These are phyloP conservation scores for Podospora conica DNA, from an alignment of 495 filamentous ascomycete species.

Conservation along the genomic window DNA sequence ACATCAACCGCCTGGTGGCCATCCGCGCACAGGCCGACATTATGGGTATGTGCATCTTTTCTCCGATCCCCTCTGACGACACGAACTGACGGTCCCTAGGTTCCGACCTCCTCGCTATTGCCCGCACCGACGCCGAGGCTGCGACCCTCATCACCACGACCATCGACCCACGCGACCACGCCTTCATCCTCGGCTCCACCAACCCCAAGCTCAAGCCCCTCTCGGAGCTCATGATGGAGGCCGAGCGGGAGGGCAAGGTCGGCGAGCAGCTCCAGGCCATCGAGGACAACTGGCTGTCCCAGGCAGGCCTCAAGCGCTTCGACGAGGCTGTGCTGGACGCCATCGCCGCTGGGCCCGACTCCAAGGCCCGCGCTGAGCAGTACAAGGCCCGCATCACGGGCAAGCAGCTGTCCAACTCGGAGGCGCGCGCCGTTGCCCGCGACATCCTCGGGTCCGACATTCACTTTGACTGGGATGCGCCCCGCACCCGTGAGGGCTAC, in stretches of 20 bases:
- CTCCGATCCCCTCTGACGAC: neutral
- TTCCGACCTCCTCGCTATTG: conserved; percentile 79
- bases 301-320: conserved; percentile 89
- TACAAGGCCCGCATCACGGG: conserved; percentile 64
- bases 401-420: conserved; percentile 66
- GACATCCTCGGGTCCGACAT: conserved; percentile 74
- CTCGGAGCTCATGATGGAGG: conserved; percentile 83
- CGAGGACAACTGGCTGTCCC: conserved; percentile 77
- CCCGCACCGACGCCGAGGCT: conserved; percentile 94
- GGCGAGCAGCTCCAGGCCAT: conserved; percentile 82
- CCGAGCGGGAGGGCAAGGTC: conserved; percentile 74
- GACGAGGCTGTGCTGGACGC: conserved; percentile 77
- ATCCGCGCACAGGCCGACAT: conserved; percentile 98
- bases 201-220: conserved; percentile 80
- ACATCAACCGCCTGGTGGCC: conserved; percentile 95
- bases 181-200: conserved; percentile 85
- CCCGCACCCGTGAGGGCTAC: conserved; percentile 88
- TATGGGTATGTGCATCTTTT: conserved; percentile 60
- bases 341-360: conserved; percentile 62
- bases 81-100: conserved; percentile 37
- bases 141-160: conserved; percentile 95
- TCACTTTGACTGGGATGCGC: conserved; percentile 87
- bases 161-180: conserved; percentile 90
- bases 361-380: conserved; percentile 56
- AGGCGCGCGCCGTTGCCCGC: conserved; percentile 78